Evolutionary conservation across 805 yeast species (phyloP), one percentile per base, ranked within the genome.

Genomic region (Suhomyces xylopsoci): DNA sequence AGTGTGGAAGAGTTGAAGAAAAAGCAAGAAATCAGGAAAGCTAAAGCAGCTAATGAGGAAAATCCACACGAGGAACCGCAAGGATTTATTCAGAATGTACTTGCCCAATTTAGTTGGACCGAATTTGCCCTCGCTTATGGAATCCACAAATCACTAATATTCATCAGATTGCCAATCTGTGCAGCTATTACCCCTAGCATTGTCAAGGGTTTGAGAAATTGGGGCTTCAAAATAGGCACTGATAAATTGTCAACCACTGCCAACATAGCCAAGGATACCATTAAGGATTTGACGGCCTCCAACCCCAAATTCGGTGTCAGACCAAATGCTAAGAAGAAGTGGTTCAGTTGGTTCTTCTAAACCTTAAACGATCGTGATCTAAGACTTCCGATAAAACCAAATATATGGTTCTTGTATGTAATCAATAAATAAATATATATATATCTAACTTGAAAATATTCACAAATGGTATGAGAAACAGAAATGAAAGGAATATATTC

Each of bases 111-210:
- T 66, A 90, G 64, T 65, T 75, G 89, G 78, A 87, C 97, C 0
- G 97, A 93, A 68, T 83, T 90, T 59, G 84, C 88, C 10, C 80
- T 94, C 49, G 98, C 98, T 0, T 94, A 94, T 66, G 97, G 97
- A 2, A 74, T 94, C 45, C 98, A 94, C 74, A 94, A 94, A 72
- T 82, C 92, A 4, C 77, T 94, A 56, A 81, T 93, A 22, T 82
- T 93, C 55, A 80, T 94, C 42, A 80, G 99, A 56, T 73, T 94
- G 5, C 99, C 99, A 12, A 68, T 90, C 28, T 87, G 97, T 0
- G 97, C 97, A 0, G 96, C 96, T 2, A 80, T 92, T 10, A 91
- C 97, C 0, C 99, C 99, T 5, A 65, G 82, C 1, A 78, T 90
- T 2, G 96, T 90, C 5, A 74, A 69, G 49, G 64, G 73, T 46